Conservation (phyloP, 805 yeast genomes). For the Schwanniomyces occidentalis region DNA sequence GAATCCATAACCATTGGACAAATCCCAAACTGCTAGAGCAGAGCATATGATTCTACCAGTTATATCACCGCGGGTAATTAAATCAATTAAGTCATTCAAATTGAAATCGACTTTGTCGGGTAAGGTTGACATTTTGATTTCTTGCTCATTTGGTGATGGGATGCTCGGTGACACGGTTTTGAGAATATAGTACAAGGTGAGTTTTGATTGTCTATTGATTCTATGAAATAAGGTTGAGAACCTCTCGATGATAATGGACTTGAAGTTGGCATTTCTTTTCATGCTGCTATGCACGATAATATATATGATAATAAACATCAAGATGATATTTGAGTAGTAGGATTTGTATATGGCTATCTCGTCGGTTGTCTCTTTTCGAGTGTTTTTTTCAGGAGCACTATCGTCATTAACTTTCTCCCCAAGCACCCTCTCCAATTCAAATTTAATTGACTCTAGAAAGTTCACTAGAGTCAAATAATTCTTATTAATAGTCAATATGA, state of each 20-base stretch:
- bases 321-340: slow-evolving; percentile 22
- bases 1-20: slow-evolving; percentile 18
- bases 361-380: slow-evolving; percentile 1
- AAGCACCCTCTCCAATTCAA: slow-evolving; percentile 19
- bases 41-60: slow-evolving; percentile 35
- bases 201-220: slow-evolving; percentile 9
- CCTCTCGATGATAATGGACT: background rate
- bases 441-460: slow-evolving; percentile 23
- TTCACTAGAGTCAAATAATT: slow-evolving; percentile 27
- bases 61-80: slow-evolving; percentile 18
- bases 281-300: slow-evolving; percentile 11
- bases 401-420: too few relatives aligned
- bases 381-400: slow-evolving; percentile 5
- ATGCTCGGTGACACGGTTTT: slow-evolving; percentile 13
- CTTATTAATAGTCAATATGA: slow-evolving; percentile 29
- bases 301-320: too few relatives aligned
- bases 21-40: slow-evolving; percentile 37
- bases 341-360: slow-evolving; percentile 5
- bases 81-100: slow-evolving; percentile 13
- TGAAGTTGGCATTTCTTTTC: background rate
- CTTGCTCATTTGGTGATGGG: slow-evolving; percentile 7
- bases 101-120: slow-evolving; percentile 8
- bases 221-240: background rate
- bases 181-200: slow-evolving; percentile 13
- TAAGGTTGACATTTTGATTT: slow-evolving; percentile 1